Base-by-base conservation (phyloP, 2,329 filamentous ascomycete species). In the Leptographium flavum region DNA sequence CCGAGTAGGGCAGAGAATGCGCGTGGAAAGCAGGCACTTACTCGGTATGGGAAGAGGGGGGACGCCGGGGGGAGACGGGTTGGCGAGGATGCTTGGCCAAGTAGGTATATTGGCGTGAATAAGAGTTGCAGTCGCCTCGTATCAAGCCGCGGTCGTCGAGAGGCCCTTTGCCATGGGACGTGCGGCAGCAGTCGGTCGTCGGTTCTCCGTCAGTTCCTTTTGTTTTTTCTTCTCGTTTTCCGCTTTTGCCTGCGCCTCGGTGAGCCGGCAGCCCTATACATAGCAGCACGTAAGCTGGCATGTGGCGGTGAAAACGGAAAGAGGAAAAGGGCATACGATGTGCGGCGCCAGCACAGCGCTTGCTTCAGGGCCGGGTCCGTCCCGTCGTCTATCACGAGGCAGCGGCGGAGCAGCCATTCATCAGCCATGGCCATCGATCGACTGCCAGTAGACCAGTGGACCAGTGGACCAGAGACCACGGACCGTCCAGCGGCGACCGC, bases 51-150 rank as follows among this genome's bases (percentile, higher is more conserved):
- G n/a, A n/a, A n/a, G n/a, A n/a, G n/a, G n/a, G n/a, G n/a, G n/a
- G n/a, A n/a, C n/a, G n/a, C n/a, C n/a, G 36, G 41, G 30, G 40
- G 43, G 22, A 10, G 38, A 35, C 28, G 46, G 33, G 17, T 19
- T n/a, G n/a, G n/a, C 5, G 43, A 25, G 40, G 36, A 21, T 33
- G 39, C 40, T 43, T 36, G 37, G 44, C 27, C n/a, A n/a, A n/a
- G n/a, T n/a, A n/a, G n/a, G n/a, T n/a, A n/a, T 40, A 40, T 25
- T 19, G 15, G 25, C 25, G 21, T 48, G 46, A 42, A 45, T 42
- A 47, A 43, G 31, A 43, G 42, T 37, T 39, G 35, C 35, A 44
- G 22, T 30, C 27, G 28, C n/a, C n/a, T 30, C 25, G 22, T 44
- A 43, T 43, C 32, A 36, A 36, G 30, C 35, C 23, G 27, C n/a